Percentiles rank a stretch among this genome's conserved stretches.
phyloP scores from a whole-genome alignment of 2,329 filamentous ascomycete species.

The Epichloe sibirici region DNA sequence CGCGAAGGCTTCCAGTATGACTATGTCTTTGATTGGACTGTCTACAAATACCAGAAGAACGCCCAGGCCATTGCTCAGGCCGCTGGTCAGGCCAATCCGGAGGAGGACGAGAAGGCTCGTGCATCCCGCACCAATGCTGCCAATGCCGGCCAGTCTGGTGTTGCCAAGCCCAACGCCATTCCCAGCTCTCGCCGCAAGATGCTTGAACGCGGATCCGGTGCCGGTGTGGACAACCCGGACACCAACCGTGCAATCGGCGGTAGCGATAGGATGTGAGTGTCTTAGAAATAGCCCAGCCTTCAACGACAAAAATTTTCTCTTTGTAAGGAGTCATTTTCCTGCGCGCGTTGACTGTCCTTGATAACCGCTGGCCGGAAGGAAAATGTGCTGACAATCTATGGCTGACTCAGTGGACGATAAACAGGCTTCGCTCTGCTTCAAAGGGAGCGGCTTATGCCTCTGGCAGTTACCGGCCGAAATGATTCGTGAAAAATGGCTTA shows the following conservation, averaged over 20 bases:
- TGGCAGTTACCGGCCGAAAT: constrained; percentile 25
- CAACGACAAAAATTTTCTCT: constrained; percentile 39
- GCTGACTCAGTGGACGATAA: constrained; percentile 78
- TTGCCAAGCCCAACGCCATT: constrained; percentile 60
- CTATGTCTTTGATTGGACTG: constrained; percentile 99
- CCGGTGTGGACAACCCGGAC: constrained; percentile 54
- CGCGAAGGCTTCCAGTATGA: constrained; percentile 99
- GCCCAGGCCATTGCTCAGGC: constrained; percentile 82
- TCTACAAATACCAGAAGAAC: constrained; percentile 99
- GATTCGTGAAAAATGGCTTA: constrained; percentile 15
- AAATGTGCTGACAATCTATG: constrained; percentile 56
- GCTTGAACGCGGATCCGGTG: constrained; percentile 52
- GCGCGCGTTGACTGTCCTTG: constrained; percentile 72
- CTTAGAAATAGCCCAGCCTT: constrained; percentile 28
- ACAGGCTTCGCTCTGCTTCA: constrained; percentile 75
- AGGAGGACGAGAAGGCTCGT: constrained; percentile 65
- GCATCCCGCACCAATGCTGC: constrained; percentile 55
- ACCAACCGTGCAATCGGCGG: constrained; percentile 64
- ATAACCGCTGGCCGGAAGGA: constrained; percentile 62
- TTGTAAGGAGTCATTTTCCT: constrained; percentile 76
- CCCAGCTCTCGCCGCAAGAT: constrained; percentile 75
- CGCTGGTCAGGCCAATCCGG: constrained; percentile 52
- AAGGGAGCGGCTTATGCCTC: constrained; percentile 47
- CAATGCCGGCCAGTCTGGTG: constrained; percentile 49
- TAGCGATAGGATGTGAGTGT: constrained; percentile 95